phyloP scores from a whole-genome alignment of 768 basidiomycete genomes.

The Tulasnella calospora region DNA sequence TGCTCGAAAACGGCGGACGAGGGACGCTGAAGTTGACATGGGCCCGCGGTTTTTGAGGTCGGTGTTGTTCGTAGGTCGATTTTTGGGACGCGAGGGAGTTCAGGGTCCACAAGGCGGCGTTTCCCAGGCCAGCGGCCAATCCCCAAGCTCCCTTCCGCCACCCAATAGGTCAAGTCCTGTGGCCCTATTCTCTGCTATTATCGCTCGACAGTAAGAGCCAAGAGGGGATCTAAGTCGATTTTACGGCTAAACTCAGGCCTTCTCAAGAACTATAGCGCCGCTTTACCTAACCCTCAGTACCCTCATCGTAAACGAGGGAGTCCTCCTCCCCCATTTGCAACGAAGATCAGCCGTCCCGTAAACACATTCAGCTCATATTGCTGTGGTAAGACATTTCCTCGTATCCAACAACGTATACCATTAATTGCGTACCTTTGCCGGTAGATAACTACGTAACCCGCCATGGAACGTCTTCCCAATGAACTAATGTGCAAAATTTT shows the following conservation, averaged over 20 bases:
- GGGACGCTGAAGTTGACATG: background rate
- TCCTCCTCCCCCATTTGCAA: no score
- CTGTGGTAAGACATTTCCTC: no score
- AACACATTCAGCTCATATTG: background rate
- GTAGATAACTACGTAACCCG: no score
- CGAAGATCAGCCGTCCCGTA: background rate
- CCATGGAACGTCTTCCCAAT: background rate
- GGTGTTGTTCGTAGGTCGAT: background rate
- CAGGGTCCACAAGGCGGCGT: background rate
- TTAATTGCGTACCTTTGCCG: no score
- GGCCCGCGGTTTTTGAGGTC: background rate
- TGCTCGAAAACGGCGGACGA: background rate
- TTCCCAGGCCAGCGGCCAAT: background rate
- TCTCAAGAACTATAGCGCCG: background rate
- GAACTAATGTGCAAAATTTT: background rate
- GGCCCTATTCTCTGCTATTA: background rate
- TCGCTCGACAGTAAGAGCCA: background rate
- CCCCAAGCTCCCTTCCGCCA: background rate
- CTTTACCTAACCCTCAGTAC: no score
- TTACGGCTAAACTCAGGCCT: background rate
- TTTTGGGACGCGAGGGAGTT: constrained; percentile 9
- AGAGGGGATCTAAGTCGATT: background rate
- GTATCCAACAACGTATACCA: no score
- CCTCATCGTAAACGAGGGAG: no score
- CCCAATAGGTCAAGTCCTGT: background rate